Conservation (phyloP, 768 basidiomycete genomes). For the Panellus pusillus region DNA sequence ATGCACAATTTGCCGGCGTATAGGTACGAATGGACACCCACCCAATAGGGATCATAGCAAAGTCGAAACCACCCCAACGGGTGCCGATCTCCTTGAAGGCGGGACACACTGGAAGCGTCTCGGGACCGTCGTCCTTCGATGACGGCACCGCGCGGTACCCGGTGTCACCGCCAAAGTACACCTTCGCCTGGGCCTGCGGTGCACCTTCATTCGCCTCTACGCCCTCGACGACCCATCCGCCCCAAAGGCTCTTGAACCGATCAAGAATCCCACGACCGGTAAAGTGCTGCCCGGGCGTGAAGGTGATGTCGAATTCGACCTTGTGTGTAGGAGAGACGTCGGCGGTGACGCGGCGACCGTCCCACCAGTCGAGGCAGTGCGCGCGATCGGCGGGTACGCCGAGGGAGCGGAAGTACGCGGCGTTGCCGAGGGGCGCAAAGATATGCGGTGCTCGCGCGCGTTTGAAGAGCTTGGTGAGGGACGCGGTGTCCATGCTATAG, state of each 20-base stretch:
- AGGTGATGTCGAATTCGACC: conserved; percentile 47
- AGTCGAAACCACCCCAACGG: conserved; percentile 60
- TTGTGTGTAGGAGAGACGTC: conserved; percentile 20
- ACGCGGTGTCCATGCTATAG: conserved; percentile 45
- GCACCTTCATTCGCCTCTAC: conserved; percentile 29
- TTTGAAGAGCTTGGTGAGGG: conserved; percentile 38
- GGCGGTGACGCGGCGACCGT: conserved; percentile 41
- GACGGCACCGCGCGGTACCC: conserved; percentile 51
- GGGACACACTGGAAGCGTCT: conserved; percentile 61
- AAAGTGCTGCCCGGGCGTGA: conserved; percentile 67
- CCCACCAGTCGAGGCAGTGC: conserved; percentile 69
- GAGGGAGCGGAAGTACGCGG: conserved; percentile 37
- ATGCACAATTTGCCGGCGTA: background rate
- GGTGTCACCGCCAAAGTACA: conserved; percentile 73
- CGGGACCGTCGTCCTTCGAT: conserved; percentile 43
- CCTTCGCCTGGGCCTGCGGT: conserved; percentile 30
- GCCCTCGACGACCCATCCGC: conserved; percentile 62
- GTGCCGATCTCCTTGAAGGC: conserved; percentile 73
- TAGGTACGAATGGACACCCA: conserved; percentile 25
- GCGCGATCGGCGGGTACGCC: conserved; percentile 40
- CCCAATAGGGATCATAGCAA: conserved; percentile 74
- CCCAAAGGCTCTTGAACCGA: conserved; percentile 61
- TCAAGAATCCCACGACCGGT: conserved; percentile 52
- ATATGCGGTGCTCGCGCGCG: conserved; percentile 44
- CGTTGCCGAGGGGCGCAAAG: conserved; percentile 61